A percentile compares a stretch with the other conserved stretches of the same genome.
Conservation (phyloP, 2,329 filamentous ascomycete genomes). For the Colletotrichum incanum region DNA sequence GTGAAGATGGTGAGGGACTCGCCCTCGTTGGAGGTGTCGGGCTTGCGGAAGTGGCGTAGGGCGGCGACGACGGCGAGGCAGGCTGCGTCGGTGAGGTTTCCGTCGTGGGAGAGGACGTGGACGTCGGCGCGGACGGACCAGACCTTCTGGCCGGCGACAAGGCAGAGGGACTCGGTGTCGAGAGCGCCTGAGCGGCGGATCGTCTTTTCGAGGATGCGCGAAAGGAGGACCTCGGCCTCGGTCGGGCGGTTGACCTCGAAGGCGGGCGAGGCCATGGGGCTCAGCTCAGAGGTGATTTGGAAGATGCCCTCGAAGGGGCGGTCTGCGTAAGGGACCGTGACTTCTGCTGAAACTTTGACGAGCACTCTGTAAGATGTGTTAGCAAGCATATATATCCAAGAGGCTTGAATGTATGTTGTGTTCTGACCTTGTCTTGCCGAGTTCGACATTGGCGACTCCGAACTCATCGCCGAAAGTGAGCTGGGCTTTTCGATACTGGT, state of each 20-base stretch:
- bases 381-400: neutral
- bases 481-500: constrained; percentile 84
- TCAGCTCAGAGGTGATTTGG: constrained; percentile 91
- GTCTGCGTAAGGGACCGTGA: constrained; percentile 87
- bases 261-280: constrained; percentile 90
- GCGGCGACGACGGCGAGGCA: constrained; percentile 92
- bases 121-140: constrained; percentile 94
- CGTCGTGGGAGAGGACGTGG: constrained; percentile 92
- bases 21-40: constrained; percentile 89
- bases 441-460: constrained; percentile 87
- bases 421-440: constrained; percentile 89
- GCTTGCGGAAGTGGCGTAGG: constrained; percentile 90
- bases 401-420: neutral
- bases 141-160: constrained; percentile 90
- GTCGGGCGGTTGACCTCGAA: constrained; percentile 90
- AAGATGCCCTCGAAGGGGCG: constrained; percentile 97
- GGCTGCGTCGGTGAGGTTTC: constrained; percentile 87
- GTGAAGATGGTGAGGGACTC: constrained; percentile 89
- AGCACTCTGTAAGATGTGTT: constrained; percentile 73
- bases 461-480: constrained; percentile 92
- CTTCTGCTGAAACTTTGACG: constrained; percentile 89
- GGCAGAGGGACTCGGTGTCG: constrained; percentile 95
- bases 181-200: constrained; percentile 92
- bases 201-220: constrained; percentile 92
- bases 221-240: constrained; percentile 87